A percentile compares a stretch with the other conserved stretches of the same genome.
Evolutionary conservation across 73 alveolate genomes (phyloP).

Genomic region (Stentor coeruleus): DNA sequence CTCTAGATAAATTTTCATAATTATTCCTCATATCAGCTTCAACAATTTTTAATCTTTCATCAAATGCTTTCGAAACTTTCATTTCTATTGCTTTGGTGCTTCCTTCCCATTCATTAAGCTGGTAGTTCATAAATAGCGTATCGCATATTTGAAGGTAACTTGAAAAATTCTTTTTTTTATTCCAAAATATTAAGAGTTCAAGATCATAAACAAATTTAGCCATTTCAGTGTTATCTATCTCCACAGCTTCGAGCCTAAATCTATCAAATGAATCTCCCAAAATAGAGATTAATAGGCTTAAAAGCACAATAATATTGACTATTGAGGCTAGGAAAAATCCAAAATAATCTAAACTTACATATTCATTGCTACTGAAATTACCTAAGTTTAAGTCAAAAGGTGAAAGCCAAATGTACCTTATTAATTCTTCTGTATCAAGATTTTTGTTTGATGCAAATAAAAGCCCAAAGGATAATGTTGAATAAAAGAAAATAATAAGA

Average conservation of each 20-base stretch:
- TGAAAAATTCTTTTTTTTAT: neutral
- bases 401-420: neutral
- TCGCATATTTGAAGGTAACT: neutral
- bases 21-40: too few species aligned
- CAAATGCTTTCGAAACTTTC: neutral
- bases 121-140: neutral
- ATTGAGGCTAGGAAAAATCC: neutral
- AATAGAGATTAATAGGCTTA: neutral
- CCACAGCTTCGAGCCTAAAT: neutral
- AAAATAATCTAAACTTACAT: neutral
- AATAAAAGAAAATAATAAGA: neutral
- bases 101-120: neutral
- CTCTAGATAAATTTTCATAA: too few species aligned
- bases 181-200: neutral
- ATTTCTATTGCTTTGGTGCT: neutral
- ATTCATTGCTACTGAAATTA: neutral
- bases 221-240: neutral
- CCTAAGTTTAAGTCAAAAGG: neutral
- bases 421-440: neutral
- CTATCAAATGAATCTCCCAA: neutral
- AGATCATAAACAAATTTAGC: neutral
- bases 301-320: neutral
- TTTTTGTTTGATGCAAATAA: neutral
- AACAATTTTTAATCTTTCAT: too few species aligned
- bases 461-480: neutral